Base-by-base conservation (phyloP, 768 basidiomycete species). In the Strobilomyces dryophilus region DNA sequence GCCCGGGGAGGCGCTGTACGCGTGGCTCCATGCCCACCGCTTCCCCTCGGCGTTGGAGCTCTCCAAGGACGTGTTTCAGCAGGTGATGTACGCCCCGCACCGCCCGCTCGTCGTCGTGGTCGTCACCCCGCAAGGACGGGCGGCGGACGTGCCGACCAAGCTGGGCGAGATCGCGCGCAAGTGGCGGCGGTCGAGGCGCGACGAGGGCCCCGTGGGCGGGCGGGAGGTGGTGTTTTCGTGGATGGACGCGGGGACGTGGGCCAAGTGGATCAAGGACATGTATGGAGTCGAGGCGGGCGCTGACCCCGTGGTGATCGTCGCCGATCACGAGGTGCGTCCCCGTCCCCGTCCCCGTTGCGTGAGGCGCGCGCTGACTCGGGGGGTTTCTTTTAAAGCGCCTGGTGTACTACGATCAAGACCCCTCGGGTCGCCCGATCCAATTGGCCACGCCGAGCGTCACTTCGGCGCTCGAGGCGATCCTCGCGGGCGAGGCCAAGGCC, bases 241-340 rank as follows among this genome's bases (percentile, higher is more conserved):
- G 86, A 93, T 97, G 82, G 92, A 99, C 63, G 80, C 75, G 2
- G 83, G 82, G 24, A 80, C 77, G 68, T 98, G 95, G 94, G 77
- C 70, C 24, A 84, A 80, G 47, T 98, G 94, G 94, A 74, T 95
- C 72, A 92, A 90, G 76, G 85, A 83, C 60, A 92, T 92, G 84
- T 98, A 98, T 71, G 85, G 86, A 27, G 73, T 93, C 60, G 73
- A 69, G 58, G 52, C 57, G 9, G 57, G 45, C 8, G 49, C 53
- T 0, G 66, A 65, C 21, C 68, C 71, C 8, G 60, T 60, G 11
- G 75, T 92, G 21, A 77, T 95, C n/a, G 79, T 97, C 52, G 79
- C 87, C 2, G 89, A 95, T 67, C 92, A 95, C 56, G 73, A 78
- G 64, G 52, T 53, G 35, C 1, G 51, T 29, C 27, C 27, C 27